Base-by-base conservation (phyloP, 805 yeast genomes). In the Candida odintsovae region DNA sequence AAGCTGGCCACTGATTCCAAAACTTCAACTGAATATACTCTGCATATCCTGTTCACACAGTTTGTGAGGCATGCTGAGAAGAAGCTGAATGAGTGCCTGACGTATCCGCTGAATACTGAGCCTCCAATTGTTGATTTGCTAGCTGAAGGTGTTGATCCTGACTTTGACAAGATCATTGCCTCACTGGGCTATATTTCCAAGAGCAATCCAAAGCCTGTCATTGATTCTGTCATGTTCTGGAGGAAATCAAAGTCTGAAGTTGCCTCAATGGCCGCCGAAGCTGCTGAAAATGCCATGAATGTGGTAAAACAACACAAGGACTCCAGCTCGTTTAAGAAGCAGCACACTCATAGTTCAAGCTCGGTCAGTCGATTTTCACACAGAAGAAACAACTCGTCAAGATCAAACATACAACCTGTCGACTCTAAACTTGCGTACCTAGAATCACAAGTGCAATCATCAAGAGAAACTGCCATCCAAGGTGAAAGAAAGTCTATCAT, bases 221-320 rank as follows among this genome's bases (percentile, higher is more conserved):
- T 95, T 29, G 99, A 94, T 64, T 89, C 96, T 7, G 96, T 94
- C 49, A 90, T 94, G 98, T 90, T 87, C 62, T 94, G 99, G 99
- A 76, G 98, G 50, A 88, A 92, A 62, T 80, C 92, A 2, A 94
- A 94, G 64, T 82, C 95, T 13, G 98, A 92, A 56, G 83, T 86
- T 3, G 88, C 95, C 2, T 77, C 79, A 25, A 69, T 76, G 64
- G 80, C 85, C 1, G 74, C 81, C 4, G 72, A 78, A 18, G 75
- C 73, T 37, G 71, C 75, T 15, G 81, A 77, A 43, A 71, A 63
- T 46, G 69, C 71, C 2, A 36, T 68, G 0, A 53, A 46, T 7
- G 61, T 58, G 0, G 39, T 54, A 10, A 65, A 61, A 51, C 70
- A 66, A 15, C 63, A 66, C 38, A 69, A 65, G 40, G 58, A 48